These are phyloP conservation scores for Cucurbita argyrosperma DNA, from an alignment of 306 rosid genomes.

Conservation along the genomic window DNA sequence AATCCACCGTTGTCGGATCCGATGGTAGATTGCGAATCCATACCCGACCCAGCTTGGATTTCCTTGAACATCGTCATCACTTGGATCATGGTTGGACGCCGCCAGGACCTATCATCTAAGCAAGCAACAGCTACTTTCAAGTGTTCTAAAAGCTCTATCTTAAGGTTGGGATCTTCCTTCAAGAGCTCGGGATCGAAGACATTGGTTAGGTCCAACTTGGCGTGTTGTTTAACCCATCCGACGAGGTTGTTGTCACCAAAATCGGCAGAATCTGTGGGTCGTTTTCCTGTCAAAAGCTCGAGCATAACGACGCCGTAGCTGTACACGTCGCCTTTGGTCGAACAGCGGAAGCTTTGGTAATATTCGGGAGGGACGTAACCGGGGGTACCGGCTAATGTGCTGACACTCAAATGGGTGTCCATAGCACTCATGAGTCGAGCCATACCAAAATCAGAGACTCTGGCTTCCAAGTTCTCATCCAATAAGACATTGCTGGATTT, in stretches of 20 bases:
- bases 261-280: constrained; percentile 82
- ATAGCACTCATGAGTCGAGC: constrained; percentile 88
- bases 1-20: constrained; percentile 47
- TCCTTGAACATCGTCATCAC: constrained; percentile 89
- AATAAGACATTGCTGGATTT: constrained; percentile 89
- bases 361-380: constrained; percentile 98
- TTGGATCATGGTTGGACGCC: constrained; percentile 83
- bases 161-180: constrained; percentile 66
- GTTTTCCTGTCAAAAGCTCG: constrained; percentile 77
- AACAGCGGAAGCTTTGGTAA: constrained; percentile 90
- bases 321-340: constrained; percentile 82
- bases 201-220: constrained; percentile 54
- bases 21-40: constrained; percentile 73
- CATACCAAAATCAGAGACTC: constrained; percentile 98
- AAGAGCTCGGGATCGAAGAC: constrained; percentile 74
- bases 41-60: constrained; percentile 81
- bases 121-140: constrained; percentile 74
- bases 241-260: constrained; percentile 96
- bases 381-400: constrained; percentile 92
- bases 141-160: constrained; percentile 79
- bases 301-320: constrained; percentile 87
- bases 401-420: constrained; percentile 96
- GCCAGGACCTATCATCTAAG: constrained; percentile 67
- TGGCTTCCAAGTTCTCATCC: constrained; percentile 78
- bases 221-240: constrained; percentile 97